These are phyloP conservation scores for Mortierella sp. DNA, from an alignment of 371 early-diverging fungal species.

Conservation along the genomic window DNA sequence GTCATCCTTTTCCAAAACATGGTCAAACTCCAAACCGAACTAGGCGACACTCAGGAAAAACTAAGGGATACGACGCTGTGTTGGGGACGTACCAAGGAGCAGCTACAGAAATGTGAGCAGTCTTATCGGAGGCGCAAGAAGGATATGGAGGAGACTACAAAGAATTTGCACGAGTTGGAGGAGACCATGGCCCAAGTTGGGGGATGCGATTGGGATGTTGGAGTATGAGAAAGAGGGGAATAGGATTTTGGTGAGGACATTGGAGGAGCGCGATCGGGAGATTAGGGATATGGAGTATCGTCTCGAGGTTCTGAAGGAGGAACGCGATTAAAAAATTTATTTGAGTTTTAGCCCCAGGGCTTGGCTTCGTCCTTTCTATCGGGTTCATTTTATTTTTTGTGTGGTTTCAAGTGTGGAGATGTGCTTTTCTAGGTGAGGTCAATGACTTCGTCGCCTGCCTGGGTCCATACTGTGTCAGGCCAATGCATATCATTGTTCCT, in stretches of 20 bases:
- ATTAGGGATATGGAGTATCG: conserved; percentile 47
- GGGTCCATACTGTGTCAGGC: background rate
- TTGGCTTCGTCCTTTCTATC: too few relatives aligned
- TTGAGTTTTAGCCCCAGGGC: too few relatives aligned
- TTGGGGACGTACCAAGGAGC: conserved; percentile 49
- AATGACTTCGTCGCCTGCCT: background rate
- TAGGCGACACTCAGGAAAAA: conserved; percentile 44
- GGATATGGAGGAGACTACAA: conserved; percentile 40
- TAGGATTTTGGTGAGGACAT: conserved; percentile 16
- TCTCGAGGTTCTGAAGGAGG: conserved; percentile 30
- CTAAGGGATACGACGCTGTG: conserved; percentile 33
- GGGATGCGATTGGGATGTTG: conserved; percentile 47
- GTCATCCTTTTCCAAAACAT: conserved; percentile 47
- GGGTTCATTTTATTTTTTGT: background rate
- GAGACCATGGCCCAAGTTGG: conserved; percentile 31
- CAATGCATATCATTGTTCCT: background rate
- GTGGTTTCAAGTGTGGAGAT: background rate
- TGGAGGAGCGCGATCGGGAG: conserved; percentile 33
- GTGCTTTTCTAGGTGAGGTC: background rate
- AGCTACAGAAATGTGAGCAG: conserved; percentile 35
- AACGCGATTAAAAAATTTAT: conserved; percentile 17
- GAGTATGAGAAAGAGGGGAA: conserved; percentile 38
- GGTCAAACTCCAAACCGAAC: conserved; percentile 41
- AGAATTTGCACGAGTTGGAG: conserved; percentile 41
- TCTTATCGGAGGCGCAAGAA: conserved; percentile 29